Evolutionary conservation across 202 grass and related monocot species (phyloP), one percentile per base, ranked within the genome.

Genomic region (Hordeum pubiflorum): DNA sequence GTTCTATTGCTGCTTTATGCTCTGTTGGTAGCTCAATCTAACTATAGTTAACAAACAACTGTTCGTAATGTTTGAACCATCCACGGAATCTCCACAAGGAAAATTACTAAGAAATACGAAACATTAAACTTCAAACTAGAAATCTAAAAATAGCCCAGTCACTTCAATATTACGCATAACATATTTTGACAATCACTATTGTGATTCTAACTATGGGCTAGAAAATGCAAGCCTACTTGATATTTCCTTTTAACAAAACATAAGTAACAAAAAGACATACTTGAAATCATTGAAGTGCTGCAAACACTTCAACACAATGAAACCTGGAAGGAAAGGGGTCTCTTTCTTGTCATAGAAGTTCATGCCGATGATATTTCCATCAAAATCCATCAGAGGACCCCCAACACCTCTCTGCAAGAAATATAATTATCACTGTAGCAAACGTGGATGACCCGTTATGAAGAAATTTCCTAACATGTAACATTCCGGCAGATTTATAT

Each of bases 321-420:
- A 72, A 64, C 75, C 36, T 18, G 75, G 83, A 78, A 85, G 44
- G 23, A 79, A 79, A 52, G 83, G 83, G 18, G 75, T 85, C 71
- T 72, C 74, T 63, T 72, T 54, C 38, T 46, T 38, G 75, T 71
- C 26, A 36, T 85, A 79, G 29, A 61, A 85, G 31, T 63, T 85
- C 41, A 85, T 63, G 24, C 83, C 83, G 52, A 85, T 73, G 18
- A 79, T 7, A 40, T 79, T 40, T 63, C 75, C 83, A 40, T 64
- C 41, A 39, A 85, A 72, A 9, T 79, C 31, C 66, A 85, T 85
- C 21, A 85, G 22, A 8, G 76, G 83, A 63, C 83, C 83, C 10
- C 83, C 66, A 74, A 85, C 68, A 64, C 6, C 83, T 62, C 1
- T 36, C 83, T 74, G 48, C 58, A 44, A 44, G 18, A 67, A 67